These are phyloP conservation scores for Acer saccharum DNA, from an alignment of 345 rosid species.

Conservation along the genomic window DNA sequence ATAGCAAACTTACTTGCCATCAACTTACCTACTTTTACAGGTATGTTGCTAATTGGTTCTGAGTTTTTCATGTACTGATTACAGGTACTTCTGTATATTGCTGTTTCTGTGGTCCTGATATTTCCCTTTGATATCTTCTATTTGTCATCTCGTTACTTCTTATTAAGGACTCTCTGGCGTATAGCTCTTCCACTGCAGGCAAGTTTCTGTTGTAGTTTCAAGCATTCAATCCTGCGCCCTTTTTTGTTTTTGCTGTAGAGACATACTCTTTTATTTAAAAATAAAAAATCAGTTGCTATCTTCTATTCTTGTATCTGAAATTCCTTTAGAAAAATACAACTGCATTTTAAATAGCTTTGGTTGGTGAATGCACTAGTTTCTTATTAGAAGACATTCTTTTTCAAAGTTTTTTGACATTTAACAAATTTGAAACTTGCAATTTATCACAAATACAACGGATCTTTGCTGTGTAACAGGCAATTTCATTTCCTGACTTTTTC, in stretches of 20 bases:
- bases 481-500: constrained; percentile 93
- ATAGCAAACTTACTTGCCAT: not conserved
- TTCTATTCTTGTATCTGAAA: not conserved
- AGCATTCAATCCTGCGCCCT: not conserved
- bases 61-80: constrained; percentile 21
- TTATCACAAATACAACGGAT: not conserved
- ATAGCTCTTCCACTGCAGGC: constrained; percentile 93
- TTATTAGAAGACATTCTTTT: constrained; percentile 4
- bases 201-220: constrained; percentile 29
- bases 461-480: constrained; percentile 60
- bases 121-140: constrained; percentile 94
- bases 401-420: not conserved
- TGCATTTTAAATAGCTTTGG: not conserved
- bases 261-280: not conserved
- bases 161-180: constrained; percentile 88
- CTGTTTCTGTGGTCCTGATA: constrained; percentile 73
- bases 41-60: not conserved
- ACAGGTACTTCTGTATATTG: constrained; percentile 87
- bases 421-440: not conserved
- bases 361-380: constrained; percentile 4
- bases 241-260: not conserved
- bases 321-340: not conserved
- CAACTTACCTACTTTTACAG: not conserved
- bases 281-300: not conserved
- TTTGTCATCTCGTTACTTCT: constrained; percentile 83